Base-by-base conservation (phyloP, 192 early-diverging fungal species). In the Radiomyces spectabilis region DNA sequence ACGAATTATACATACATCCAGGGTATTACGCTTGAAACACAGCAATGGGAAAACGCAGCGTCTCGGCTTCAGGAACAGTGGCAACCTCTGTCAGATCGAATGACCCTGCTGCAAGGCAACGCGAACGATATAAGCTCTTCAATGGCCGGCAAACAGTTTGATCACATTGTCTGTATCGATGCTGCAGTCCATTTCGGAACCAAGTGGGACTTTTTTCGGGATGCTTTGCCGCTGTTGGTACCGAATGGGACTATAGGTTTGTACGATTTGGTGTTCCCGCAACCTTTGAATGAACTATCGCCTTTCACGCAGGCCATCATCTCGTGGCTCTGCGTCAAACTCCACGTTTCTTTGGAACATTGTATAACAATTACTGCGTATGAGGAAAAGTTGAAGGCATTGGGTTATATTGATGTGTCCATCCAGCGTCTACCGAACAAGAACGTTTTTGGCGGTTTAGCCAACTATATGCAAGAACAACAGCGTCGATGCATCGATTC, bases 131-230 rank as follows among this genome's bases (percentile, higher is more conserved):
- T 59, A 25, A 26, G 18, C 2, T 10, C 16, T 32, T 32, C 18
- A 2, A 31, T 35, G 10, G 15, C 29, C 1, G 4, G 13, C 8
- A 13, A 35, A 12, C 15, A 41, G 2, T 76, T 70, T 30, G 61
- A 64, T n/a, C 50, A 63, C 56, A 65, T 78, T 7, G 13, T 78
- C 24, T 72, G 66, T 0, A 66, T 78, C 25, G 76, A 78, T 44
- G 68, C 72, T 0, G 76, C 76, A 1, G 74, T 74, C 37, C 76
- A 78, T 24, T 78, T 69, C 50, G 61, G 66, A 25, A 72, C 76
- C 1, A 69, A 73, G 1, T 70, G 60, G 22, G 24, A 44, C 3
- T 78, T 78, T 13, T 26, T 78, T 1, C 43, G 35, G 3, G 47
- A 63, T 9, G 60, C 57, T 16, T 21, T 59, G 8, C 10, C 26